Evolutionary conservation across 2,329 filamentous ascomycete species (phyloP).

Genomic region (Aureobasidium sp.): DNA sequence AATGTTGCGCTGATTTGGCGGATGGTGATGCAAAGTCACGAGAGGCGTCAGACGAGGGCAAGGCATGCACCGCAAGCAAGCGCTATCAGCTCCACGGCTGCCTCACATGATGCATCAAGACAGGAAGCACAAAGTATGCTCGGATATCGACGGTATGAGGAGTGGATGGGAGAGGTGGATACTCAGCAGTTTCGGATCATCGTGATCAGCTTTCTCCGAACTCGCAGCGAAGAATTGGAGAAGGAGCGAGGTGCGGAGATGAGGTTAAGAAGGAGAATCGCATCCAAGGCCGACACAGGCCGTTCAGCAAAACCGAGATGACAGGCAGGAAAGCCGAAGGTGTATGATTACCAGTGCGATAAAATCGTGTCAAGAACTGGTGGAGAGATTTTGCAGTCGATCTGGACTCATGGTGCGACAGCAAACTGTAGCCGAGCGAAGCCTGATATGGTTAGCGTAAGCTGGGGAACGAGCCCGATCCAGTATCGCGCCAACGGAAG

Average conservation of each 20-base stretch:
- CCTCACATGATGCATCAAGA: not conserved
- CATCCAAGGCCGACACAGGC: slow-evolving; percentile 7
- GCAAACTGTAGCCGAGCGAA: not conserved
- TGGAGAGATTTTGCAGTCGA: not conserved
- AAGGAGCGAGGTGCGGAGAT: not conserved
- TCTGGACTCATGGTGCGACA: slow-evolving; percentile 1
- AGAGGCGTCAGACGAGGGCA: not conserved
- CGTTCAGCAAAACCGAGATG: slow-evolving; percentile 10
- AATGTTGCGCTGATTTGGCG: not conserved
- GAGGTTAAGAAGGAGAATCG: not conserved
- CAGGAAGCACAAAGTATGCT: not conserved
- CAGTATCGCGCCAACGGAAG: not conserved
- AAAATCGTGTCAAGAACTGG: not conserved
- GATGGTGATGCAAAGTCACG: not conserved
- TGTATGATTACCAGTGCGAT: not conserved
- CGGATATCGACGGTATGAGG: not conserved
- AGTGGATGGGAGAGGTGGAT: not conserved
- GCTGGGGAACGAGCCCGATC: not conserved
- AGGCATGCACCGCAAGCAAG: not conserved
- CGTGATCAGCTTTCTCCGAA: not conserved
- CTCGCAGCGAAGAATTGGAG: not conserved
- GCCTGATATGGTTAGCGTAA: not conserved
- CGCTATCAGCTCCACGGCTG: not conserved
- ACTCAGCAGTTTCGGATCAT: slow-evolving; percentile 1
- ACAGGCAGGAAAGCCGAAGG: slow-evolving; percentile 3